A percentile compares a stretch with the other conserved stretches of the same genome.
These are phyloP conservation scores for Lachancea mirantina DNA, from an alignment of 805 yeast species.

Conservation along the genomic window DNA sequence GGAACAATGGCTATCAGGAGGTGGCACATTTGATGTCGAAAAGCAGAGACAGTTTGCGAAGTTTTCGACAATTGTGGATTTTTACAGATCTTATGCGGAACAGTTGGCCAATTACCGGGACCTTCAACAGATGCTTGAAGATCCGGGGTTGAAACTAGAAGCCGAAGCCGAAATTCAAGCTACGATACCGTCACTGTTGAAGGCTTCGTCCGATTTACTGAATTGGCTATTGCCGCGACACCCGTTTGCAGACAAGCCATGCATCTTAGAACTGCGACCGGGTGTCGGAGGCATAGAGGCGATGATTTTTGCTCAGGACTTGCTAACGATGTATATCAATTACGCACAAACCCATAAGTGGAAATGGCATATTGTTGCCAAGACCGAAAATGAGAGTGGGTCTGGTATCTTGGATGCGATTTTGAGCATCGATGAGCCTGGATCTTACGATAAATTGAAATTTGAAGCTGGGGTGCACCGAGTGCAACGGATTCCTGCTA, in stretches of 20 bases:
- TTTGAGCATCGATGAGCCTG: slow-evolving; percentile 63
- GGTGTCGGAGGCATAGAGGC: slow-evolving; percentile 98
- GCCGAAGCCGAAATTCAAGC: slow-evolving; percentile 54
- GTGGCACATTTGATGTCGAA: slow-evolving; percentile 37
- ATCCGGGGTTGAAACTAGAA: slow-evolving; percentile 40
- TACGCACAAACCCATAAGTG: slow-evolving; percentile 62
- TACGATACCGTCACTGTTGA: slow-evolving; percentile 38
- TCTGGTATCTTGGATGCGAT: slow-evolving; percentile 73
- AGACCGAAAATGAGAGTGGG: slow-evolving; percentile 50
- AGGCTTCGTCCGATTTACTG: slow-evolving; percentile 42
- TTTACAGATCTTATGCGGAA: slow-evolving; percentile 33
- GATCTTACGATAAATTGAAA: slow-evolving; percentile 64
- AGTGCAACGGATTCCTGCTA: slow-evolving; percentile 88
- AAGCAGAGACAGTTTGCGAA: slow-evolving; percentile 44
- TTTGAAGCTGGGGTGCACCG: slow-evolving; percentile 95
- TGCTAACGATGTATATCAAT: slow-evolving; percentile 72
- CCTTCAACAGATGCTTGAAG: slow-evolving; percentile 28
- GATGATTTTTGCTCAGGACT: slow-evolving; percentile 72
- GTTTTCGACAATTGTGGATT: slow-evolving; percentile 38
- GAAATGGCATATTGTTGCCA: slow-evolving; percentile 56
- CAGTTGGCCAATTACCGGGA: slow-evolving; percentile 31
- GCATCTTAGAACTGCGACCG: slow-evolving; percentile 80
- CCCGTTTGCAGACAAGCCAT: slow-evolving; percentile 66
- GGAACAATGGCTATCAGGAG: slow-evolving; percentile 37
- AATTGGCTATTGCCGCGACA: slow-evolving; percentile 64